Conservation (phyloP, 108 stramenopile genomes). For the Epithemia pelagica region DNA sequence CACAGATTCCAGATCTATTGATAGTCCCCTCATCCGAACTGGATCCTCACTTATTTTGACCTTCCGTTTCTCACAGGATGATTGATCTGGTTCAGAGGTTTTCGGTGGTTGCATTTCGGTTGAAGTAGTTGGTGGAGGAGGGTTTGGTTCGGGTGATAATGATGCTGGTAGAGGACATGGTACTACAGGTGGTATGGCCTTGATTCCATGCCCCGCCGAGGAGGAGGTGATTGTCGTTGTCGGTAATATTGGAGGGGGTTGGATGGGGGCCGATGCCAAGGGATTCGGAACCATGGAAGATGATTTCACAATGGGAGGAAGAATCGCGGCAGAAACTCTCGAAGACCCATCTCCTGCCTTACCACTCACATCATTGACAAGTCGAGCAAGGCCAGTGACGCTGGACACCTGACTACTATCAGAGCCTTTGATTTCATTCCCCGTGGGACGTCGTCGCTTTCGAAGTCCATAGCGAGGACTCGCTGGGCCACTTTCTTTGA, state of each 20-base stretch:
- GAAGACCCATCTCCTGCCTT: no score
- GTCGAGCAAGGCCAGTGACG: no score
- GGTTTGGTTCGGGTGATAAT: neutral
- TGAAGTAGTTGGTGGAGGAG: no score
- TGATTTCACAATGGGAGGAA: neutral
- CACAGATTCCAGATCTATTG: slow-evolving; percentile 72
- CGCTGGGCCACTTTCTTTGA: neutral
- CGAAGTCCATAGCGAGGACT: slow-evolving; percentile 25
- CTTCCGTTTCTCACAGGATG: neutral
- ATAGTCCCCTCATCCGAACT: slow-evolving; percentile 50
- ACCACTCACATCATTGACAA: no score
- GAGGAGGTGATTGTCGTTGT: slow-evolving; percentile 2
- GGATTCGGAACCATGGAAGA: slow-evolving; percentile 13
- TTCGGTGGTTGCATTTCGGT: no score
- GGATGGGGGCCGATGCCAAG: neutral
- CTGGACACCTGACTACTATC: slow-evolving; percentile 5
- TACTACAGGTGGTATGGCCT: slow-evolving; percentile 18
- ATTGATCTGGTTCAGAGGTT: neutral
- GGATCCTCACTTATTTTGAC: slow-evolving; percentile 7
- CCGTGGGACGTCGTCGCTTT: slow-evolving; percentile 23
- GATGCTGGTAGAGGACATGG: slow-evolving; percentile 51
- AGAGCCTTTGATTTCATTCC: slow-evolving; percentile 11
- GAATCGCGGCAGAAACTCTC: no score
- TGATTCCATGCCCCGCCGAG: neutral
- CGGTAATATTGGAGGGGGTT: slow-evolving; percentile 6